Conservation (phyloP, 805 yeast species). For the Limtongozyma cylindracea region DNA sequence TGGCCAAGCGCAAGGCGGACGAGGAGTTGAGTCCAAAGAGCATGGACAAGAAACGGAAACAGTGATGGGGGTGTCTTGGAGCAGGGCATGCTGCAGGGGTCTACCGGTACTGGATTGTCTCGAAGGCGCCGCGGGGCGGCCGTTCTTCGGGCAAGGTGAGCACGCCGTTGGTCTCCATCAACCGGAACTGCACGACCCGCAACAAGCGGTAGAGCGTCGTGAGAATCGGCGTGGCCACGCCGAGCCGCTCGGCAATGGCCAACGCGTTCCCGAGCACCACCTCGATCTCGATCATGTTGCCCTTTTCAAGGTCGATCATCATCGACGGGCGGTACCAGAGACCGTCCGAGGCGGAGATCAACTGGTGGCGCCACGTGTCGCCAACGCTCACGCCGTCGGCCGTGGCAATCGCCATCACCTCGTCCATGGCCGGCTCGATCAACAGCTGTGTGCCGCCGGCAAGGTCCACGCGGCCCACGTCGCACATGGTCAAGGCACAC, state of each 20-base stretch:
- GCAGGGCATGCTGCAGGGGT: too few relatives aligned
- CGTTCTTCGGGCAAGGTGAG: conserved; percentile 4
- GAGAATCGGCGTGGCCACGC: conserved; percentile 29
- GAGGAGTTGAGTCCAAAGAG: too few relatives aligned
- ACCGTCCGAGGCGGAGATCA: conserved; percentile 3
- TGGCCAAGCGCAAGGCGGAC: too few relatives aligned
- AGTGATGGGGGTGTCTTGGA: too few relatives aligned
- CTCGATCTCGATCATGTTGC: conserved; percentile 47
- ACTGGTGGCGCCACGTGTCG: conserved; percentile 1
- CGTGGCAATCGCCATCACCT: conserved; percentile 36
- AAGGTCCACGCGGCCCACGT: conserved; percentile 11
- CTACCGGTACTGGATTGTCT: too few relatives aligned
- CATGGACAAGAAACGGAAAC: too few relatives aligned
- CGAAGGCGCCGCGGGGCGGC: too few relatives aligned
- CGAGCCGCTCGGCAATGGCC: conserved; percentile 17
- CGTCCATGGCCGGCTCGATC: conserved; percentile 37
- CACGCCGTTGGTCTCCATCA: conserved; percentile 29
- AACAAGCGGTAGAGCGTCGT: conserved; percentile 30
- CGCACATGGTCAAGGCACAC: conserved; percentile 9
- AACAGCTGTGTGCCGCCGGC: conserved; percentile 7
- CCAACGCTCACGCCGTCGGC: conserved; percentile 39
- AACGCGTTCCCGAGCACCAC: conserved; percentile 50
- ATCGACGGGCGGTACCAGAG: conserved; percentile 47
- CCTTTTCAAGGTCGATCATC: conserved; percentile 41
- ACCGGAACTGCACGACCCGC: conserved; percentile 29